These are phyloP conservation scores for Solanum neorickii DNA, from an alignment of 257 asterid genomes.

Conservation along the genomic window DNA sequence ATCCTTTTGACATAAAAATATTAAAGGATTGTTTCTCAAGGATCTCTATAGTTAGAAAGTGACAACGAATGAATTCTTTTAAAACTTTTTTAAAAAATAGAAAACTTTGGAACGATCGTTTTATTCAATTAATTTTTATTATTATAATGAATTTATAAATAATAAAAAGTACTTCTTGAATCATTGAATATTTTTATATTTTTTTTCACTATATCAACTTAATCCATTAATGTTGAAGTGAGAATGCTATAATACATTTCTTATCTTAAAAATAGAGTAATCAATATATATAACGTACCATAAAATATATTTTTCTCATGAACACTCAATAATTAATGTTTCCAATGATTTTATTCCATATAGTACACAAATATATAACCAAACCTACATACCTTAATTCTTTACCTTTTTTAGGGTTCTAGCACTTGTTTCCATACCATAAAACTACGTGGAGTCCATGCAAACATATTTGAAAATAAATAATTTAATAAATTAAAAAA, in stretches of 20 bases:
- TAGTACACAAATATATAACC: neutral
- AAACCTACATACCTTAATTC: neutral
- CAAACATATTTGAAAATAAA: neutral
- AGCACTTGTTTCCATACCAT: neutral
- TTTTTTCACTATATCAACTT: neutral
- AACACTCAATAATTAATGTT: neutral
- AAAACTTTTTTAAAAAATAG: neutral
- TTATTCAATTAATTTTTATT: neutral
- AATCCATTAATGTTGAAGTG: neutral
- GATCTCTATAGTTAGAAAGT: no score
- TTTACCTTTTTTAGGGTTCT: neutral
- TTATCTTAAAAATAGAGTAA: neutral
- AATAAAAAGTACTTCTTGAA: neutral
- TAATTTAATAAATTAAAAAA: neutral
- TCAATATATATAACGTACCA: neutral
- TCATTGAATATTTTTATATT: neutral
- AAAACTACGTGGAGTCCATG: constrained; percentile 1
- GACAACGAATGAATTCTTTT: neutral
- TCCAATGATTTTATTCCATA: neutral
- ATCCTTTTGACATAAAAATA: neutral
- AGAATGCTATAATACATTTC: neutral
- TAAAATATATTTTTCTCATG: neutral
- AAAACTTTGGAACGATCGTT: neutral
- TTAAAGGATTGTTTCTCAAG: no score
- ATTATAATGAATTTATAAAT: neutral